Base-by-base conservation (phyloP, 2,329 filamentous ascomycete genomes). In the Corynespora cassiicola region DNA sequence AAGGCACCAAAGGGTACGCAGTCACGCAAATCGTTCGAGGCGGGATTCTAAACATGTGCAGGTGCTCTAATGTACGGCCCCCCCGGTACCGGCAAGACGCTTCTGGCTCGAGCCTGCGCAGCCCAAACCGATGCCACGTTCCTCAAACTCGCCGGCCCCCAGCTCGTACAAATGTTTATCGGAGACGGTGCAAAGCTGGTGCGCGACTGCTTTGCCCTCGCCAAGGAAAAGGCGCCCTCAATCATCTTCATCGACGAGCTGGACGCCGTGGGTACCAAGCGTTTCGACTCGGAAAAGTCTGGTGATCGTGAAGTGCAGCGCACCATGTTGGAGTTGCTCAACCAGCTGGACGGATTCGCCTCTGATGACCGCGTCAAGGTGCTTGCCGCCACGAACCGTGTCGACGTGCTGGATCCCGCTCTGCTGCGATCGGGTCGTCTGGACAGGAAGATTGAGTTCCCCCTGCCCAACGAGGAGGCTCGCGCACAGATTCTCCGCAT, bases 221-320 rank as follows among this genome's bases (percentile, higher is more conserved):
- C 94, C 36, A 99, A 99, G 71, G 94, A 99, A 73, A 99, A 99
- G 78, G 94, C 94, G 0, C 95, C 94, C 0, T 90, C 94, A 42
- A 99, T 99, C 71, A 99, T 99, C 71, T 99, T 99, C 78, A 97
- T 99, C 61, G 94, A 99, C 74, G 94, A 99, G 73, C 76, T 99
- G 50, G 94, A 99, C 68, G 94, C 94, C 41, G 87, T 99, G n/a
- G 94, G 94, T 54, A 97, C 92, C 36, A 97, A 97, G 76, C 92
- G 94, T 65, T 99, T 99, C 76, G 94, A 99, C 71, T 95, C 89
- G 55, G 91, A 97, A 68, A 99, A 97, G 80, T 94, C 88, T 45
- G 94, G 94, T 74, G 94, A 99, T 70, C 83, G 94, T 70, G 94
- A 99, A 75, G 94, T 99, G 27, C 94, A 99, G 75, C 84, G 94